These are phyloP conservation scores for Boletus rubroflammeus DNA, from an alignment of 768 basidiomycete genomes.

Conservation along the genomic window DNA sequence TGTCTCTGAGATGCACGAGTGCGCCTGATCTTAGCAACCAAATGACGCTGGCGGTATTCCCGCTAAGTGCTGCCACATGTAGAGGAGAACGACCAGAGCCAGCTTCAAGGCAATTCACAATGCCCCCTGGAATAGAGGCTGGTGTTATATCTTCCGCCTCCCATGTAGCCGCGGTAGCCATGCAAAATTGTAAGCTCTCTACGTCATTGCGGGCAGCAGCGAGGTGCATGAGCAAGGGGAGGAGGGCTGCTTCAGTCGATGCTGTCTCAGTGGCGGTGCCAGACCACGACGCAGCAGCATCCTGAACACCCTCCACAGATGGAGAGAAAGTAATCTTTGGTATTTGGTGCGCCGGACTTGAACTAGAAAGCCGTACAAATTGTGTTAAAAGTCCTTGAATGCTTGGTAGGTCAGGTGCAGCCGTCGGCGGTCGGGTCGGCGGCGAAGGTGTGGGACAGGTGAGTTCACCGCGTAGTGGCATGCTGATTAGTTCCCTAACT, in stretches of 20 bases:
- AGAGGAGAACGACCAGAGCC: slow-evolving; percentile 73
- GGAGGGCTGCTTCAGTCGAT: slow-evolving; percentile 63
- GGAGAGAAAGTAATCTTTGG: slow-evolving; percentile 37
- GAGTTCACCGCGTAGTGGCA: slow-evolving; percentile 86
- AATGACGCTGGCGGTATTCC: slow-evolving; percentile 40
- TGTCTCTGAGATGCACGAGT: slow-evolving; percentile 77
- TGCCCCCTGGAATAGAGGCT: slow-evolving; percentile 51
- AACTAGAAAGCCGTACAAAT: slow-evolving; percentile 60
- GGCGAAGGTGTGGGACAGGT: slow-evolving; percentile 49
- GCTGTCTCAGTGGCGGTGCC: slow-evolving; percentile 75
- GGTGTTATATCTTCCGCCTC: slow-evolving; percentile 20
- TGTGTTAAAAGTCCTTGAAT: slow-evolving; percentile 66
- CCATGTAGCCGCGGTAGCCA: slow-evolving; percentile 32
- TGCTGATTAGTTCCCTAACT: slow-evolving; percentile 71
- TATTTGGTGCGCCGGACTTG: slow-evolving; percentile 36
- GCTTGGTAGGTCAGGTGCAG: slow-evolving; percentile 49
- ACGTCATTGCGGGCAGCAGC: slow-evolving; percentile 71
- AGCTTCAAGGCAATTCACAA: slow-evolving; percentile 69
- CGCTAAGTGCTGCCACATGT: slow-evolving; percentile 75
- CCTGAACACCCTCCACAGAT: slow-evolving; percentile 34
- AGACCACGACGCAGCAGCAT: slow-evolving; percentile 63
- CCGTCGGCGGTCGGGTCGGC: slow-evolving; percentile 38
- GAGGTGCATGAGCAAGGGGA: slow-evolving; percentile 76
- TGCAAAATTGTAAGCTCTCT: slow-evolving; percentile 59
- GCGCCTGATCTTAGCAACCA: slow-evolving; percentile 70